Evolutionary conservation across 2,329 filamentous ascomycete species (phyloP), one percentile per base, ranked within the genome.

Genomic region (Xylariales sp.): DNA sequence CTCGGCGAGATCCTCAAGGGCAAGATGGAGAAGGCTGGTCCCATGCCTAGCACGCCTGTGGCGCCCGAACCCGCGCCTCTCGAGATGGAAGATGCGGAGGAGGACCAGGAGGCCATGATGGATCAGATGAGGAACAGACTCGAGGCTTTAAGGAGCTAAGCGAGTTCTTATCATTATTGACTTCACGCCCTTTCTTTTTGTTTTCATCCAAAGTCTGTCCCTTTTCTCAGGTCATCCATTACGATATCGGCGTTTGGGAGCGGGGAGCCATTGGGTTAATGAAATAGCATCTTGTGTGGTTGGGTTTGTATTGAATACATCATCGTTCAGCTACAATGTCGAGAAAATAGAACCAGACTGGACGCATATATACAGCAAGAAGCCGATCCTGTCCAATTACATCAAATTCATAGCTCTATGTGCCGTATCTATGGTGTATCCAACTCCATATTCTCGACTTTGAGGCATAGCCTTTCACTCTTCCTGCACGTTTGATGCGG

Each of bases 91-190:
- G 89, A 94, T 72, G 92, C 93, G 68, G 93, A 97, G 75, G 91
- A 94, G 77, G 92, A 96, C 75, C 90, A 93, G 69, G 94, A 97
- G 80, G 93, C 92, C 55, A 93, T 96, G 83, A 89, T 98, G 82
- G 91, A 94, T 75, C 92, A 97, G 83, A 98, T 98, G 96, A 86
- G 95, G 78, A 94, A 94, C 73, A 86, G 95, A 55, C 80, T 99
- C 74, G 93, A 98, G 82, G 94, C 94, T 43, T 82, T 98, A 77
- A 92, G 96, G 86, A 97, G 94, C 81, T 97, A 71, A 48, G 10
- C 23, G n/a, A 10, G n/a, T 36, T 23, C 16, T 3, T 18, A 14
- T 32, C 23, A 41, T 16, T 32, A 14, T 45, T 10, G 30, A 39
- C 12, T 39, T 10, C 36, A 9, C 6, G 34, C 8, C 8, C 14